Percentiles rank a stretch among this genome's conserved stretches.
These are phyloP conservation scores for Globisporangium cystogenes DNA, from an alignment of 352 stramenopile genomes.

Conservation along the genomic window DNA sequence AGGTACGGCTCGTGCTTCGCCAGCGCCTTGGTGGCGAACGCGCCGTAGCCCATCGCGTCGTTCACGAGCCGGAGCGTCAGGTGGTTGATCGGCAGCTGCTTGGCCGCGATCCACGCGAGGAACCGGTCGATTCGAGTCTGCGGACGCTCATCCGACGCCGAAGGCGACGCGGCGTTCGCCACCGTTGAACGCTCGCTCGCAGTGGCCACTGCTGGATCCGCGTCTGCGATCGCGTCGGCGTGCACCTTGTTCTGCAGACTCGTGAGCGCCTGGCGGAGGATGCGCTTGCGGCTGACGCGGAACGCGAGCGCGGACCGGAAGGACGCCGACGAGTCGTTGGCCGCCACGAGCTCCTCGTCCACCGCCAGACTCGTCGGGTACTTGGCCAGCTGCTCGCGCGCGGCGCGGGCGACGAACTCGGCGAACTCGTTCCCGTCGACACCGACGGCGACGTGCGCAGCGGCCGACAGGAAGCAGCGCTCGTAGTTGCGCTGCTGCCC, in stretches of 20 bases:
- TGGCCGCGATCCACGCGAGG: conserved; percentile 33
- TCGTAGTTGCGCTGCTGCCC: conserved; percentile 15
- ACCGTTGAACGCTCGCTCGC: not conserved
- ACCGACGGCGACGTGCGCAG: not conserved
- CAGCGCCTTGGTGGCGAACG: conserved; percentile 55
- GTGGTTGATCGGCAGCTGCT: conserved; percentile 41
- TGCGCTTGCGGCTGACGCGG: conserved; percentile 44
- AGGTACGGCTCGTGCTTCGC: conserved; percentile 68
- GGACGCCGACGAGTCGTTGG: not conserved
- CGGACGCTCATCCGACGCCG: conserved; percentile 5
- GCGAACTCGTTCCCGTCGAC: conserved; percentile 4
- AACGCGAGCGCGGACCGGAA: conserved; percentile 29
- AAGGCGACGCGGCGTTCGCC: not conserved
- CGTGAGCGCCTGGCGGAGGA: conserved; percentile 24
- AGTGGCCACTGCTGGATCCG: not conserved
- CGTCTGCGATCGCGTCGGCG: not conserved
- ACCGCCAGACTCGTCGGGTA: conserved; percentile 39
- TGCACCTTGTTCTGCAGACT: conserved; percentile 9
- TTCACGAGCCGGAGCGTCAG: conserved; percentile 49
- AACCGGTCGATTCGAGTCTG: conserved; percentile 23
- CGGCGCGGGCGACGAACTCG: conserved; percentile 8
- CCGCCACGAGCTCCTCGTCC: conserved; percentile 16
- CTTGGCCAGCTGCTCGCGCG: conserved; percentile 15
- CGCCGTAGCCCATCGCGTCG: conserved; percentile 51
- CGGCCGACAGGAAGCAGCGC: conserved; percentile 26